Conservation (phyloP, 2,329 filamentous ascomycete species). For the Fusarium circinatum region DNA sequence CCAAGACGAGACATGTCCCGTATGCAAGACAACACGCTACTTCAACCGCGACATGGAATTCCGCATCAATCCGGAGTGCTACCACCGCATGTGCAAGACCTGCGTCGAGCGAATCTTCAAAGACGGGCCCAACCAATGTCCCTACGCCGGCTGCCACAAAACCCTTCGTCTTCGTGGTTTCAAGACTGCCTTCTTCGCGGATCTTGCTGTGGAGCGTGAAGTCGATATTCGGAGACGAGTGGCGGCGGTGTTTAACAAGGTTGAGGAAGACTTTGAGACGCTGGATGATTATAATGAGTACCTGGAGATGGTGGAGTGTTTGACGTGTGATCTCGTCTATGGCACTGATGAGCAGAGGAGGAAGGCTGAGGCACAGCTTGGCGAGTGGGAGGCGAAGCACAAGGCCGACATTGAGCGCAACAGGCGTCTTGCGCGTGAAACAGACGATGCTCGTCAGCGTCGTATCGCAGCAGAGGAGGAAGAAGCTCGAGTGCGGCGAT, state of each 20-base stretch:
- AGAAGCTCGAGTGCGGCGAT: conserved; percentile 66
- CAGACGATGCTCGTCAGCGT: conserved; percentile 62
- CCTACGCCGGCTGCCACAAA: conserved; percentile 86
- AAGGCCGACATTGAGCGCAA: conserved; percentile 73
- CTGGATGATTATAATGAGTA: conserved; percentile 91
- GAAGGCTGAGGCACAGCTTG: conserved; percentile 57
- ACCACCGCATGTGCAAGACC: conserved; percentile 98
- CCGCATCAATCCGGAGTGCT: conserved; percentile 97
- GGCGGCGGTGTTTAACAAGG: conserved; percentile 83
- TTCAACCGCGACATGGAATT: conserved; percentile 95
- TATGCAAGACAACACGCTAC: conserved; percentile 97
- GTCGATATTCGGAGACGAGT: conserved; percentile 90
- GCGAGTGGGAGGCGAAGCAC: conserved; percentile 78
- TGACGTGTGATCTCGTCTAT: conserved; percentile 88
- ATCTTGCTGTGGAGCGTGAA: conserved; percentile 88
- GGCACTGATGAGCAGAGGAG: conserved; percentile 71
- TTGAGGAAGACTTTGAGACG: conserved; percentile 90
- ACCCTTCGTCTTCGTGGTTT: conserved; percentile 89
- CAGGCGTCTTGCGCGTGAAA: conserved; percentile 62
- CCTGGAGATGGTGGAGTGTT: conserved; percentile 88
- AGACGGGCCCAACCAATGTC: conserved; percentile 90
- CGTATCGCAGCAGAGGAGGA: conserved; percentile 74
- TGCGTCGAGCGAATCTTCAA: conserved; percentile 96
- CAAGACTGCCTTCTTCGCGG: conserved; percentile 87
- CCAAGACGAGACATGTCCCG: conserved; percentile 83